Evolutionary conservation across 345 rosid genomes (phyloP), one percentile per base, ranked within the genome.

Genomic region (Gossypium longicalyx): DNA sequence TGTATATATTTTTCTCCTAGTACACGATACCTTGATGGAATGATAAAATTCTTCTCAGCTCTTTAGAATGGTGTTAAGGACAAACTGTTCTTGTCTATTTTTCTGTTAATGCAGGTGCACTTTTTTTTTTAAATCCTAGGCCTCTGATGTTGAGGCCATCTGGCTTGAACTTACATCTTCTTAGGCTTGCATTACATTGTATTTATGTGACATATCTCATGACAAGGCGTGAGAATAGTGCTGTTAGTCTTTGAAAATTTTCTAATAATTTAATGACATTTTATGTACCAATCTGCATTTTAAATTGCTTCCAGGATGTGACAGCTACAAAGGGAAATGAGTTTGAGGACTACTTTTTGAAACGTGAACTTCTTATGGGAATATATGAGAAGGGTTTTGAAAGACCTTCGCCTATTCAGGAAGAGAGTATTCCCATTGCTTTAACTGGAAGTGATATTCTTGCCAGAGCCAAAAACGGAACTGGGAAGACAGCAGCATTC

Each of bases 371-470:
- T 71, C 90, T 96, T 12, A 96, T 90, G 93, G 99, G 98, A 72
- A 96, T 96, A 34, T 96, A 91, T 68, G 99, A 95, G 82, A 95
- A 95, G 79, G 99, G 99, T 22, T 95, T 95, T 81, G 98, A 96
- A 86, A 88, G 97, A 78, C 99, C 99, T 43, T 96, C 99, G 70
- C 99, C 99, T 9, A 93, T 96, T 77, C 99, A 96, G 77, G 99
- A 96, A 88, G 99, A 96, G 88, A 96, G 99, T 80, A 96, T 96
- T 83, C 99, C 99, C 27, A 93, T 96, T 85, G 99, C 99, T 78
- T 88, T 96, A 79, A 93, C 98, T 48, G 99, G 99, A 65, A 89
- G 99, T 74, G 99, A 96, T 82, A 96, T 96, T 84, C 97, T 96
- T 78, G 99, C 99, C 72, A 90, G 99, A 89, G 98, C 99, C 49